These are phyloP conservation scores for Neurospora pannonica DNA, from an alignment of 495 filamentous ascomycete genomes.

Conservation along the genomic window DNA sequence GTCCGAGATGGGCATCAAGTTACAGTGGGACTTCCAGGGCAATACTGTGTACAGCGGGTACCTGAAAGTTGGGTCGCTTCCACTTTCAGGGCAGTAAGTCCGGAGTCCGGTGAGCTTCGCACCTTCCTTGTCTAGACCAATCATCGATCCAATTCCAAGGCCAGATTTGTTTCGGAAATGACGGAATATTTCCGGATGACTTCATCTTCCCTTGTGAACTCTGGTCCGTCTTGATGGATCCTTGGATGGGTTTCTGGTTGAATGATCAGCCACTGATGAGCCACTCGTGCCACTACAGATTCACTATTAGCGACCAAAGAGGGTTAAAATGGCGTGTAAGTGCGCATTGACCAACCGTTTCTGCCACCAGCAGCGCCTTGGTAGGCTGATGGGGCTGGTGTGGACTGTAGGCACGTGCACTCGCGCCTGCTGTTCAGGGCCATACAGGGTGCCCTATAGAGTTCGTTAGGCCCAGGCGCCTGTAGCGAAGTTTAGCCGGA, in stretches of 20 bases:
- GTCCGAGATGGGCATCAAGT: neutral
- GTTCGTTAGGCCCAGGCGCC: neutral
- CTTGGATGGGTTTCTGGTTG: neutral
- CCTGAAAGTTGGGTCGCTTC: neutral
- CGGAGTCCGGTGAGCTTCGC: neutral
- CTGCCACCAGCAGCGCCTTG: neutral
- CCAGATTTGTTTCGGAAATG: neutral
- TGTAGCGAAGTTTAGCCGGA: neutral
- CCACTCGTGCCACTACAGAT: neutral
- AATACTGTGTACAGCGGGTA: neutral
- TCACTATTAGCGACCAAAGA: neutral
- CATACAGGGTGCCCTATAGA: neutral
- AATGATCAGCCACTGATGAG: neutral
- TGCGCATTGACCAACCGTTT: neutral
- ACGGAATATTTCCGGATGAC: neutral
- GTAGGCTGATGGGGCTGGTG: neutral
- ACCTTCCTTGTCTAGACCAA: neutral
- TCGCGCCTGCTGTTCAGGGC: neutral
- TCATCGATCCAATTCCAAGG: no score
- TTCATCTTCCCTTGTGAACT: neutral
- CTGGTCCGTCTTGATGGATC: neutral
- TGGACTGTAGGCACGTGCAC: neutral
- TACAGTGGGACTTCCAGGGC: neutral
- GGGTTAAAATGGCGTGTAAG: neutral
- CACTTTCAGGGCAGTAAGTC: neutral